Percentiles rank a stretch among this genome's conserved stretches.
Evolutionary conservation across 371 early-diverging fungal species (phyloP).

Genomic region (Choanephora cucurbitarum): DNA sequence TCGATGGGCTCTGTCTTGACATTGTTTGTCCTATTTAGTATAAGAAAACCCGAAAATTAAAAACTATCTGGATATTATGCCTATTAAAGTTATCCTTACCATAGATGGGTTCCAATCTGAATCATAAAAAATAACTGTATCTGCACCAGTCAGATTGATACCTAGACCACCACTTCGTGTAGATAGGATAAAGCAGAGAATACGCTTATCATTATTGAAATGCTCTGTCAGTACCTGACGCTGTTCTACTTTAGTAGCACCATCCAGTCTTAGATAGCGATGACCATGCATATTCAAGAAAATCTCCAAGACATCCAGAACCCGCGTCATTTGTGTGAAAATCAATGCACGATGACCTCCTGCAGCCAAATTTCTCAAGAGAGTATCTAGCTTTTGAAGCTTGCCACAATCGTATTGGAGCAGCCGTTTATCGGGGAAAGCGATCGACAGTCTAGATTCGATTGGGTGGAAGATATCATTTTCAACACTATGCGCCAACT

Average conservation of each 20-base stretch:
- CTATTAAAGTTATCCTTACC: slow-evolving; percentile 37
- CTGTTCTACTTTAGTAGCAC: slow-evolving; percentile 82
- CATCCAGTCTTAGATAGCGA: slow-evolving; percentile 88
- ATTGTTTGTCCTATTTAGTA: slow-evolving; percentile 49
- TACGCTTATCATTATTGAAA: slow-evolving; percentile 82
- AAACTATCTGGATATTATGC: too few relatives aligned
- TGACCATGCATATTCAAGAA: slow-evolving; percentile 89
- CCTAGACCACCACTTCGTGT: slow-evolving; percentile 96
- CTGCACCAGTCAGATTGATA: slow-evolving; percentile 97
- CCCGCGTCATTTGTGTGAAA: slow-evolving; percentile 99
- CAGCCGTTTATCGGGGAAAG: slow-evolving; percentile 85
- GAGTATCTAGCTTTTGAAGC: slow-evolving; percentile 78
- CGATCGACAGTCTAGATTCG: slow-evolving; percentile 64
- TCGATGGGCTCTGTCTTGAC: slow-evolving; percentile 89
- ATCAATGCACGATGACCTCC: slow-evolving; percentile 88
- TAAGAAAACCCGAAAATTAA: too few relatives aligned
- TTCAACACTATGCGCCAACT: slow-evolving; percentile 14
- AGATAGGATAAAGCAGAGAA: slow-evolving; percentile 87
- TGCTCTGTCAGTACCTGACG: slow-evolving; percentile 86
- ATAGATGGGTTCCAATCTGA: slow-evolving; percentile 96
- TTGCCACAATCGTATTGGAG: slow-evolving; percentile 91
- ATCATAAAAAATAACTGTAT: slow-evolving; percentile 95
- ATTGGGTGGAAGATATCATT: slow-evolving; percentile 60
- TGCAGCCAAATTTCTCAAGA: slow-evolving; percentile 74
- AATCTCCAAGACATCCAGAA: slow-evolving; percentile 95